phyloP scores from a whole-genome alignment of 2,329 filamentous ascomycete species.

The Chaetothyriales sp. region DNA sequence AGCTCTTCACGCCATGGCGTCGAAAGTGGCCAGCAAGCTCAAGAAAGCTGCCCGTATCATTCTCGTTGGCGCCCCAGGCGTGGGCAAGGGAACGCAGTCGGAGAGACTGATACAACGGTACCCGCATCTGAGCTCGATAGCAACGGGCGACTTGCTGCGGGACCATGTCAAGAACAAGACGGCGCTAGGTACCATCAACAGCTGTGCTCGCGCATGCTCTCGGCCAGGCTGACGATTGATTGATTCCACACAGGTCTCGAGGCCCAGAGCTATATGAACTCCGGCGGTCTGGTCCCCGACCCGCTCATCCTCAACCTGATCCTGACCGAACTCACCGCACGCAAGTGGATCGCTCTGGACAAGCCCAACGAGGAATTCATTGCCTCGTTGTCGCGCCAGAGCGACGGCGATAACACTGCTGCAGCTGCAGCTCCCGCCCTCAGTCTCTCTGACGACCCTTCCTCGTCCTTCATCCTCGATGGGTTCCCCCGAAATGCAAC shows the following conservation, averaged over 20 bases:
- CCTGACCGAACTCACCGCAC: conserved; percentile 67
- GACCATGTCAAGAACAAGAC: conserved; percentile 85
- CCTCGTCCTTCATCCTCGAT: conserved; percentile 85
- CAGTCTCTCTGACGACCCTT: conserved; percentile 45
- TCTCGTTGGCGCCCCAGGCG: conserved; percentile 86
- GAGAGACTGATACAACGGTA: conserved; percentile 75
- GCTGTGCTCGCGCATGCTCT: background rate
- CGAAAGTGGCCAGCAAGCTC: conserved; percentile 37
- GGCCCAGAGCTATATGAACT: conserved; percentile 75
- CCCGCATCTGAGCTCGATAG: conserved; percentile 78
- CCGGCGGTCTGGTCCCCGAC: conserved; percentile 81
- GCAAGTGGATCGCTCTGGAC: conserved; percentile 58
- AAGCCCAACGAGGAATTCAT: conserved; percentile 22
- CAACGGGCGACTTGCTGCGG: conserved; percentile 80
- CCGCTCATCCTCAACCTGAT: conserved; percentile 85
- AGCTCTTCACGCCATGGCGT: background rate
- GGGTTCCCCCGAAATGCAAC: conserved; percentile 80
- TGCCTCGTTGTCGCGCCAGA: conserved; percentile 26
- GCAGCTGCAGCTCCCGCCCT: conserved; percentile 18
- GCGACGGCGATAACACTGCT: conserved; percentile 21
- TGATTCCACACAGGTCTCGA: conserved; percentile 52
- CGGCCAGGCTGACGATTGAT: conserved; percentile 7
- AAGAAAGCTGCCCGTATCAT: conserved; percentile 79
- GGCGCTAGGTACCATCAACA: conserved; percentile 50
- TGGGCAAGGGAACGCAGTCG: conserved; percentile 92